A percentile compares a stretch with the other conserved stretches of the same genome.
phyloP scores from a whole-genome alignment of 495 filamentous ascomycete genomes.

The Lepraria neglecta region DNA sequence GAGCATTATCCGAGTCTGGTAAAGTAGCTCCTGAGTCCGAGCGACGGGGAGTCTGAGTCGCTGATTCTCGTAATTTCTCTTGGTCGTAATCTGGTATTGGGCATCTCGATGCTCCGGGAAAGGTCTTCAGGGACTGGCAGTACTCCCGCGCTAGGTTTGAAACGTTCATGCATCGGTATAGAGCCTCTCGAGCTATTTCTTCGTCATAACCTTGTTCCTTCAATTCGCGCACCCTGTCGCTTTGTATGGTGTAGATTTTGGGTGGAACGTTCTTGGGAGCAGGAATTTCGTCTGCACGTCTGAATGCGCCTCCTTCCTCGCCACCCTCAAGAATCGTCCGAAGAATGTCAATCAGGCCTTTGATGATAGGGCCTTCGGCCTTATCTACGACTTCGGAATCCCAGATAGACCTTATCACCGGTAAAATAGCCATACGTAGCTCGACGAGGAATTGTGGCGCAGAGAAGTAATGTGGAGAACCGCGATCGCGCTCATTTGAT shows the following conservation, averaged over 20 bases:
- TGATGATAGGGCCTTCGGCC: slow-evolving; percentile 64
- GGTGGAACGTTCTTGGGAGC: slow-evolving; percentile 33
- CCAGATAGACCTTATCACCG: slow-evolving; percentile 74
- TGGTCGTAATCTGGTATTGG: slow-evolving; percentile 55
- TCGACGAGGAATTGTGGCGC: slow-evolving; percentile 80
- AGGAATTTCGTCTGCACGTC: slow-evolving; percentile 50
- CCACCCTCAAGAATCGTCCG: slow-evolving; percentile 72
- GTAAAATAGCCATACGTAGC: slow-evolving; percentile 74
- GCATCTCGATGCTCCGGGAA: slow-evolving; percentile 43
- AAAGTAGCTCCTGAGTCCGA: slow-evolving; percentile 22
- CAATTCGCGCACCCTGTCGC: slow-evolving; percentile 41
- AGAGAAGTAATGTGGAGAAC: slow-evolving; percentile 60
- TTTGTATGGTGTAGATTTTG: slow-evolving; percentile 44
- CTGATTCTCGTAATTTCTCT: slow-evolving; percentile 30
- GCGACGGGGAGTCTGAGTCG: slow-evolving; percentile 15
- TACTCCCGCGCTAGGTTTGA: slow-evolving; percentile 60
- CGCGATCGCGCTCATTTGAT: slow-evolving; percentile 46
- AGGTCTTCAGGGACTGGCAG: slow-evolving; percentile 50
- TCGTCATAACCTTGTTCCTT: slow-evolving; percentile 45
- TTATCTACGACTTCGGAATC: slow-evolving; percentile 72
- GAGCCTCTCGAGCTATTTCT: slow-evolving; percentile 65
- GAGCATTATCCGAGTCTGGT: slow-evolving; percentile 1
- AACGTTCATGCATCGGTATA: slow-evolving; percentile 73
- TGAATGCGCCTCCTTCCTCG: slow-evolving; percentile 60
- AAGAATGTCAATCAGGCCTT: slow-evolving; percentile 76